phyloP scores from a whole-genome alignment of 1,284 basidiomycete genomes.

The Malassezia obtusa region DNA sequence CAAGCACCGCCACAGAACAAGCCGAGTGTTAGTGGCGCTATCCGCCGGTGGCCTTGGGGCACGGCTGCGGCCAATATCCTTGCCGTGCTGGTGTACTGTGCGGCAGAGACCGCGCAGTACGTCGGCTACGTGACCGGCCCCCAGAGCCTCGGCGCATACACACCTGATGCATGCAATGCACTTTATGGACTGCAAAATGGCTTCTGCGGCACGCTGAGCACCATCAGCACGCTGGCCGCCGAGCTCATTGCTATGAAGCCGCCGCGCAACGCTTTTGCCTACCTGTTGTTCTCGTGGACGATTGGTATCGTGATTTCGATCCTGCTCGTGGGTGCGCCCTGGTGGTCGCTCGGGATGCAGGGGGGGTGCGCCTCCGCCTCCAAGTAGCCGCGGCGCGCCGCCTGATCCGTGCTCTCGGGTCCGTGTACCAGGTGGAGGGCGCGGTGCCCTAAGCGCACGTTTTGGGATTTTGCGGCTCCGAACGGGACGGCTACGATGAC shows the following conservation, averaged over 20 bases:
- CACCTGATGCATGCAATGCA: constrained; percentile 24
- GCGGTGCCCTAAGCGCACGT: too few relatives aligned
- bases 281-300: constrained; percentile 29
- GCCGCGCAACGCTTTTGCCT: constrained; percentile 25
- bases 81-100: constrained; percentile 50
- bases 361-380: constrained; percentile 20
- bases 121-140: constrained; percentile 12
- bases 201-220: constrained; percentile 89
- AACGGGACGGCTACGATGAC: not conserved
- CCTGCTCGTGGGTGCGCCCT: constrained; percentile 34
- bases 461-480: too few relatives aligned
- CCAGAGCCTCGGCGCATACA: constrained; percentile 10
- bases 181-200: constrained; percentile 61
- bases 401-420: too few relatives aligned
- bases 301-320: constrained; percentile 30
- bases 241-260: constrained; percentile 61
- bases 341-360: constrained; percentile 36
- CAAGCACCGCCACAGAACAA: constrained; percentile 56
- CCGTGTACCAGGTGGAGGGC: not conserved
- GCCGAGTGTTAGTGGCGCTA: constrained; percentile 52
- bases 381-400: not conserved
- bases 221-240: constrained; percentile 81
- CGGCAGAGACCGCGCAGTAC: constrained; percentile 24
- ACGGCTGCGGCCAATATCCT: constrained; percentile 77
- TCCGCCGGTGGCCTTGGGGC: constrained; percentile 63